Conservation (phyloP, 371 early-diverging fungal genomes). For the Neoconidiobolus thromboides region DNA sequence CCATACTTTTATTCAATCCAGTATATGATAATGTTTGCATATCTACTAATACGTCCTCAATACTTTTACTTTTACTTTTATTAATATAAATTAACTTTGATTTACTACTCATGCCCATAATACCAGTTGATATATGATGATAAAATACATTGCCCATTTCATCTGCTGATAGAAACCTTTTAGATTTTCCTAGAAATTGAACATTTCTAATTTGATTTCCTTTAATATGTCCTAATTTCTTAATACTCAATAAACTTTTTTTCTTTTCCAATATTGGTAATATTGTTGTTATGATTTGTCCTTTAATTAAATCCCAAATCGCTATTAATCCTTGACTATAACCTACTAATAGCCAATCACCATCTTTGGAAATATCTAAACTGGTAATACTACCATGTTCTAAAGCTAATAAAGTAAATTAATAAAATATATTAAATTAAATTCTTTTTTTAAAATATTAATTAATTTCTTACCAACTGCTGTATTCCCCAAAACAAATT, state of each 20-base stretch:
- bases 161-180: constrained; percentile 47
- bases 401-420: constrained; percentile 5
- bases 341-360: constrained; percentile 43
- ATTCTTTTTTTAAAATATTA: background rate
- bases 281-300: constrained; percentile 21
- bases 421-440: background rate
- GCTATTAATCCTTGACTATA: constrained; percentile 48
- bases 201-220: constrained; percentile 48
- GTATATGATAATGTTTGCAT: constrained; percentile 44
- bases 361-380: constrained; percentile 46
- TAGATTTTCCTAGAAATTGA: constrained; percentile 41
- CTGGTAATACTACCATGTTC: constrained; percentile 53
- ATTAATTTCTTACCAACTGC: constrained; percentile 16
- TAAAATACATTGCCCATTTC: constrained; percentile 23
- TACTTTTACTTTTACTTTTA: constrained; percentile 7
- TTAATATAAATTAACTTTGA: constrained; percentile 6
- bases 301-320: constrained; percentile 47
- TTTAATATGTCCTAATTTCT: constrained; percentile 42
- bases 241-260: constrained; percentile 19
- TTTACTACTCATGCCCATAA: constrained; percentile 26
- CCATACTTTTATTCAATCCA: constrained; percentile 36
- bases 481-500: constrained; percentile 34
- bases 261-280: constrained; percentile 25
- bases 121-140: background rate
- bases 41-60: constrained; percentile 40